Evolutionary conservation across 371 early-diverging fungal species (phyloP).

Genomic region (Apophysomyces ossiformis): DNA sequence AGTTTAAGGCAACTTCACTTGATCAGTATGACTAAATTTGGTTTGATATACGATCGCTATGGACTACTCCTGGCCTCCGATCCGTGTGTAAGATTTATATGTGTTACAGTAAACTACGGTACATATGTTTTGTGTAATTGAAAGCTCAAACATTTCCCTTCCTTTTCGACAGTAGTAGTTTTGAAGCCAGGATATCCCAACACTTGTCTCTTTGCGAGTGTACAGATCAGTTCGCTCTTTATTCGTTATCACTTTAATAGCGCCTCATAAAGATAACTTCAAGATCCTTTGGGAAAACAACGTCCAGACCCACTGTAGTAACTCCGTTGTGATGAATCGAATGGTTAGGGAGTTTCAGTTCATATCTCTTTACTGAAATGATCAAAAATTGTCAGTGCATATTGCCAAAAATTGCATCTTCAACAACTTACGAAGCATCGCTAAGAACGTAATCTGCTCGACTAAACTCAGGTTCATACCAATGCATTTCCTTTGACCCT

Average conservation of each 20-base stretch:
- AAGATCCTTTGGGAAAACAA: slow-evolving; percentile 8
- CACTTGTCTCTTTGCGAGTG: too few species aligned
- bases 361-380: slow-evolving; percentile 23
- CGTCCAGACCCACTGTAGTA: neutral
- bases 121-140: too few species aligned
- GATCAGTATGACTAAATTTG: too few species aligned
- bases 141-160: too few species aligned
- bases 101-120: too few species aligned
- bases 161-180: too few species aligned
- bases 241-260: neutral
- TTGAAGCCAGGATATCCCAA: too few species aligned
- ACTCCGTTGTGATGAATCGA: slow-evolving; percentile 18
- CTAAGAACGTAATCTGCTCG: slow-evolving; percentile 22
- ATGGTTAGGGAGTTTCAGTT: slow-evolving; percentile 22
- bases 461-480: slow-evolving; percentile 34
- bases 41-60: too few species aligned
- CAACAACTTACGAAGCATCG: slow-evolving; percentile 23
- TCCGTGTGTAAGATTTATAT: too few species aligned
- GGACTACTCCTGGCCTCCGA: rapidly evolving
- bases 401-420: neutral
- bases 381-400: neutral
- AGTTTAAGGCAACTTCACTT: too few species aligned
- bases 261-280: slow-evolving; percentile 10
- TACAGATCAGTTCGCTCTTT: too few species aligned
- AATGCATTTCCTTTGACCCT: slow-evolving; percentile 31